Evolutionary conservation across 768 basidiomycete species (phyloP), one percentile per base, ranked within the genome.

Genomic region (Porphyrellus cyaneotinctus): DNA sequence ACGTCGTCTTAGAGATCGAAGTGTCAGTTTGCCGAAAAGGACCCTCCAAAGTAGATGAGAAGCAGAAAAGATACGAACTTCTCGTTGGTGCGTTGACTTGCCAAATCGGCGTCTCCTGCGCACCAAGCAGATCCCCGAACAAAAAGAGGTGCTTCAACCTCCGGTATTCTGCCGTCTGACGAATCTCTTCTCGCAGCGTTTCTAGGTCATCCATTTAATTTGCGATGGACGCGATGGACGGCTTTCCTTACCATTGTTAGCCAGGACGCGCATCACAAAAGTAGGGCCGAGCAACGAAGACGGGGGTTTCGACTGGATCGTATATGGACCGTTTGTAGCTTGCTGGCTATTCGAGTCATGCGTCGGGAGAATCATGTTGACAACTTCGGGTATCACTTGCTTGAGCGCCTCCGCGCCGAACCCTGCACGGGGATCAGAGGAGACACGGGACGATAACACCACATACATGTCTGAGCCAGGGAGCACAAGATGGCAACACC

Each of bases 151-250:
- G 60, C 14, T 52, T 63, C 13, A 63, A 37, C 26, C 52, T 57
- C 8, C 52, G 18, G 35, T 59, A 63, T 26, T 52, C 49, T 24
- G 35, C 15, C 7, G 43, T 51, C 26, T 54, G 57, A 18, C 61
- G 61, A 38, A 63, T 57, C 4, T 42, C 58, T 23, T 63, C 50
- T 18, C 62, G 62, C 13, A 63, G 51, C 26, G 38, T 53, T 51
- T 63, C 62, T 63, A 39, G 9, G 4, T 20, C 2, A 41, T 43
- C 6, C 24, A 5, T 18, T 56, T 15, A 38, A 23, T 31, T 42
- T n/a, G n/a, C n/a, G n/a, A n/a, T n/a, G n/a, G n/a, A n/a, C n/a
- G n/a, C n/a, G n/a, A n/a, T n/a, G n/a, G n/a, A n/a, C n/a, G n/a
- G n/a, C n/a, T 32, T 30, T 15, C 13, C 43, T 45, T 26, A 52